Percentiles rank a stretch among this genome's conserved stretches.
These are phyloP conservation scores for Candida oleophila DNA, from an alignment of 805 yeast genomes.

Conservation along the genomic window DNA sequence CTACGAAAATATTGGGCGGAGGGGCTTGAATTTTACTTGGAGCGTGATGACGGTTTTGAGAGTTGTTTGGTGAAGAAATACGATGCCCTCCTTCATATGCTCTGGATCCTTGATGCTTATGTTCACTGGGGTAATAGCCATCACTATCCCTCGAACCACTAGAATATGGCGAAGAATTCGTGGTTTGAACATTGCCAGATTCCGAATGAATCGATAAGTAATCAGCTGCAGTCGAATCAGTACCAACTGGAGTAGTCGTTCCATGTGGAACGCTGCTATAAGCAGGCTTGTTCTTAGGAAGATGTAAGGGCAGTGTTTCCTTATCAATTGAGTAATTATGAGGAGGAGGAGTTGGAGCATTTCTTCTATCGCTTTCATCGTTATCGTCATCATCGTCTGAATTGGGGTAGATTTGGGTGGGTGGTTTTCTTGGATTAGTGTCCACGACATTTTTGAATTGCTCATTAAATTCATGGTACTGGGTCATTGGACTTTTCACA, in stretches of 20 bases:
- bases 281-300: constrained; percentile 13
- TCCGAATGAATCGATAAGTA: constrained; percentile 26
- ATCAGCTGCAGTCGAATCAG: constrained; percentile 9
- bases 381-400: constrained; percentile 3
- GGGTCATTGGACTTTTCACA: constrained; percentile 43
- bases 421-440: constrained; percentile 4
- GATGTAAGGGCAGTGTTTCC: constrained; percentile 4
- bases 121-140: constrained; percentile 2
- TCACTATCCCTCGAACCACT: constrained; percentile 8
- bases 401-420: constrained; percentile 6
- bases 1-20: background rate
- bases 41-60: constrained; percentile 22
- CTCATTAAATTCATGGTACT: constrained; percentile 40
- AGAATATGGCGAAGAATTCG: constrained; percentile 16
- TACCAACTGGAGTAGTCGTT: constrained; percentile 13
- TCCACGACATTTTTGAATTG: constrained; percentile 32
- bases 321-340: constrained; percentile 5
- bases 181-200: constrained; percentile 19
- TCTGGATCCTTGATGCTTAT: background rate
- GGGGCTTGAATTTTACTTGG: constrained; percentile 5
- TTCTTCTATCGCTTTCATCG: background rate
- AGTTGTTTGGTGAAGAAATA: constrained; percentile 30
- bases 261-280: constrained; percentile 18
- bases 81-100: constrained; percentile 24
- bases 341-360: constrained; percentile 23